These are phyloP conservation scores for Phytophthora pini DNA, from an alignment of 352 stramenopile genomes.

Conservation along the genomic window DNA sequence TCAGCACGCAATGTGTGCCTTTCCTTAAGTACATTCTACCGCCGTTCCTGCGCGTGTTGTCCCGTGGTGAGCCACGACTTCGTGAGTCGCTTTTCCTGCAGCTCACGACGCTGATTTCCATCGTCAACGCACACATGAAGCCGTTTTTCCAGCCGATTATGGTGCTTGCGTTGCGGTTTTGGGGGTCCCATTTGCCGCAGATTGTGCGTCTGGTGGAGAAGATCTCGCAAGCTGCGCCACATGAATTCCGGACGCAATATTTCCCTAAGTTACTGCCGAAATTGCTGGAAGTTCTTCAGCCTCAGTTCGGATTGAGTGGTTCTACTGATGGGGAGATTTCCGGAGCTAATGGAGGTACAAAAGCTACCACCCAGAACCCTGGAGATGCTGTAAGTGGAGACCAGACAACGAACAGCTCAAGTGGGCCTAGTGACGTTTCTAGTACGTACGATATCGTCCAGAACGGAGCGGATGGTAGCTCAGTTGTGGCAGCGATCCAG, in stretches of 20 bases:
- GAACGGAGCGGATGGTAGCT: constrained; percentile 27
- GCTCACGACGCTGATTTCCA: constrained; percentile 95
- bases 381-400: constrained; percentile 18
- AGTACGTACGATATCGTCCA: constrained; percentile 42
- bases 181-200: constrained; percentile 95
- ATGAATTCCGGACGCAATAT: constrained; percentile 87
- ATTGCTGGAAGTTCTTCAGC: constrained; percentile 86
- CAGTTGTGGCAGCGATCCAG: constrained; percentile 54
- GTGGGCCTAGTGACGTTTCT: constrained; percentile 29
- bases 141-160: constrained; percentile 98
- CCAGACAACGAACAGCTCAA: constrained; percentile 10
- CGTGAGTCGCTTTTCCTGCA: constrained; percentile 97
- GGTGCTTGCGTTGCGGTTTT: constrained; percentile 96
- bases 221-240: constrained; percentile 73
- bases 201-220: constrained; percentile 96
- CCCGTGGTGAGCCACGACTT: constrained; percentile 90
- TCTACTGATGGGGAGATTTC: constrained; percentile 46
- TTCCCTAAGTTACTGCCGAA: constrained; percentile 91
- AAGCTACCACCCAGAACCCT: constrained; percentile 11
- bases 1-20: constrained; percentile 95
- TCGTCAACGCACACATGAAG: constrained; percentile 96
- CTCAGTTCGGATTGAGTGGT: constrained; percentile 75
- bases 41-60: constrained; percentile 95
- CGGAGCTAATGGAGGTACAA: constrained; percentile 18
- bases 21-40: constrained; percentile 98